Base-by-base conservation (phyloP, 169 alveolate genomes). In the Plasmodium knowlesi region DNA sequence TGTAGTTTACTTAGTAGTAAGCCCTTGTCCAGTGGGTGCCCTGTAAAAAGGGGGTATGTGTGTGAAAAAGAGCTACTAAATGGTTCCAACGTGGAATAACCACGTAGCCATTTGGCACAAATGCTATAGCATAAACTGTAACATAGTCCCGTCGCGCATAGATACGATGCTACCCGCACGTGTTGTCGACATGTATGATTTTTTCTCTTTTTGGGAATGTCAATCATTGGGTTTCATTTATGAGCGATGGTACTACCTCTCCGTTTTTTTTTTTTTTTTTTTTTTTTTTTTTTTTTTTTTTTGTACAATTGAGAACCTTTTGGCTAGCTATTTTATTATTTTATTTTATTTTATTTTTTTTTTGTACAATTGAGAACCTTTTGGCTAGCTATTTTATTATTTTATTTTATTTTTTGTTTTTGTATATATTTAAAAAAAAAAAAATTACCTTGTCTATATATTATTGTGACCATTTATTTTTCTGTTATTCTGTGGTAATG, bases 1-100 rank as follows among this genome's bases (percentile, higher is more conserved):
- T 88, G n/a, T 88, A 16, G 12, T 88, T 25, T 88, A 72, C 53
- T 12, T 88, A 43, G 25, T 79, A 30, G 61, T 73, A 32, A 50
- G 67, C 46, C 46, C 28, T 80, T 80, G 37, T 79, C 14, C 70
- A 80, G 30, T 46, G 16, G 28, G 19, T 39, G 50, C 37, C 57
- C 12, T 32, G 25, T 80, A 39, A 80, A 46, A 9, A n/a, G 57
- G 57, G 30, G 10, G 19, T 30, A 12, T 46, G 57, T 46, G 57
- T 46, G 57, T 9, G 57, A 10, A 46, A 46, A 46, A 46, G n/a
- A 46, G 57, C 57, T 46, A 46, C 57, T 46, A 12, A 9, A 46
- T 46, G 57, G 79, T 14, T 70, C 16, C 79, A 16, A 46, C 57
- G 57, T 61, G 28, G 37, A 61, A 61, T 25, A 22, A 25, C 19